These are phyloP conservation scores for Cladosporium sp. DNA, from an alignment of 2,329 filamentous ascomycete species.

Conservation along the genomic window DNA sequence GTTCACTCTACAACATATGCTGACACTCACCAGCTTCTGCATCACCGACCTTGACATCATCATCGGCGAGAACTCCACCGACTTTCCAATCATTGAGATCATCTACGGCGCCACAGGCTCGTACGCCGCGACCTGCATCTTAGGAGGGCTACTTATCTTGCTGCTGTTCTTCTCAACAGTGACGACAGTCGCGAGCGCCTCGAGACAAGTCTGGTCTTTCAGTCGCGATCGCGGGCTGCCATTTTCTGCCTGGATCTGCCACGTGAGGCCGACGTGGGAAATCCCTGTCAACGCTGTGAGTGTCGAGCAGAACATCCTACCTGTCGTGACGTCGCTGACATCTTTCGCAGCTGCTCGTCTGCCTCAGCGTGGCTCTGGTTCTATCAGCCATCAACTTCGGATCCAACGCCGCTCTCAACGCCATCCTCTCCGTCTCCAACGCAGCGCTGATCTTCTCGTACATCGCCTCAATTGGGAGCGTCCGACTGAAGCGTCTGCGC, in stretches of 20 bases:
- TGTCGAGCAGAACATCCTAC: constrained; percentile 7
- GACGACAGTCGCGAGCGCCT: constrained; percentile 30
- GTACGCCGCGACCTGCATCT: constrained; percentile 24
- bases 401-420: constrained; percentile 35
- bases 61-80: not conserved
- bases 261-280: constrained; percentile 26
- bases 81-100: constrained; percentile 14
- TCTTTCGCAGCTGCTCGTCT: constrained; percentile 1
- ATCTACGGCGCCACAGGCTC: constrained; percentile 26
- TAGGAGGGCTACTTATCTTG: constrained; percentile 27
- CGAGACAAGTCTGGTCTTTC: constrained; percentile 31
- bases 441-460: constrained; percentile 30
- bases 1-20: constrained; percentile 16
- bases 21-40: constrained; percentile 5
- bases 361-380: constrained; percentile 26
- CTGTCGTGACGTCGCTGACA: not conserved
- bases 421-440: constrained; percentile 36
- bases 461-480: constrained; percentile 28
- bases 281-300: constrained; percentile 30
- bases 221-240: constrained; percentile 30
- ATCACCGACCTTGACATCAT: constrained; percentile 1
- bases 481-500: constrained; percentile 28
- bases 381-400: constrained; percentile 39
- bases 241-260: constrained; percentile 28
- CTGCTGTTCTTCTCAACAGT: constrained; percentile 31